Evolutionary conservation across 1,284 basidiomycete species (phyloP), one percentile per base, ranked within the genome.

Genomic region (Psilocybe mexicana): DNA sequence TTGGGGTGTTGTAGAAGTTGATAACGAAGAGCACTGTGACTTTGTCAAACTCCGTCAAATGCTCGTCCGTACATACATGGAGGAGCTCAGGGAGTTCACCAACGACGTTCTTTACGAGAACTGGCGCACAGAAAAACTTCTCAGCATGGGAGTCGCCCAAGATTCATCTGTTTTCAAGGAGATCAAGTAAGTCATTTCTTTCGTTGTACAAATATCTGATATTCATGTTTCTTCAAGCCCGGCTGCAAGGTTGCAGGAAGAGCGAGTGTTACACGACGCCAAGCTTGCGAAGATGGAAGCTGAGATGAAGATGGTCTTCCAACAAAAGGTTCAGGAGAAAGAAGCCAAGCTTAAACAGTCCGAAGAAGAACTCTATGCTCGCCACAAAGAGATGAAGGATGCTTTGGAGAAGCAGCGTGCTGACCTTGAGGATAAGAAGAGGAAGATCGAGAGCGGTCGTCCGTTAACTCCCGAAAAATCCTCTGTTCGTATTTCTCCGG

Each of bases 261-360:
- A 98, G 74, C 91, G 95, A 59, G 82, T 92, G 54, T 77, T 95
- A 71, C 94, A 96, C 75, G 94, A 96, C 78, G 92, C 93, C 65
- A 98, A 98, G 76, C 85, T 98, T 60, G 86, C 92, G 59, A 98
- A 98, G 88, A 98, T 98, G 95, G 95, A 98, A 79, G 91, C 93
- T 58, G 95, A 98, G 83, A 96, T 97, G 94, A 96, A 95, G 85
- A 93, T 94, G 91, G 95, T 98, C 67, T 98, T 98, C 92, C 94
- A 96, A 74, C 96, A 98, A 77, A 98, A 98, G 76, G 95, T 98
- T 54, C 93, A 94, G 73, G 95, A 98, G 76, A 98, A 98, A 81
- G 95, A 98, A 74, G 85, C 93, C 62, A 98, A 98, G 77, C 83
- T 98, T 72, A 98, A 97, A 80, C 95, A 98, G 76, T 94, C 91